phyloP scores from a whole-genome alignment of 305 asterid species.

The Plantago coronopus region DNA sequence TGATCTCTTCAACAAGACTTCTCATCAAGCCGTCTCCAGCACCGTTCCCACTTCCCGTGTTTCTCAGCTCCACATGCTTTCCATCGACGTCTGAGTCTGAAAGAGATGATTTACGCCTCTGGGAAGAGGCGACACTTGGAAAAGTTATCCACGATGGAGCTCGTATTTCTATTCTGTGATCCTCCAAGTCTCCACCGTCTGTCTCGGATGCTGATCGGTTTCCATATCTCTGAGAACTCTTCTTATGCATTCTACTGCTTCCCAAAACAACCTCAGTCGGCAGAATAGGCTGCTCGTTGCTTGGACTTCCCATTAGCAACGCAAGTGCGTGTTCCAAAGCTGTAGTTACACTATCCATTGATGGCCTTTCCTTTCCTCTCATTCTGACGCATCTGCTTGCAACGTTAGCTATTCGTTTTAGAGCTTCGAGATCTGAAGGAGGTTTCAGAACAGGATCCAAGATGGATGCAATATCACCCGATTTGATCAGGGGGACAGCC shows the following conservation, averaged over 20 bases:
- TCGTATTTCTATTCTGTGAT: conserved; percentile 63
- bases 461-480: conserved; percentile 54
- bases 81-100: conserved; percentile 74
- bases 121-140: conserved; percentile 87
- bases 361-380: conserved; percentile 73
- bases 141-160: conserved; percentile 91
- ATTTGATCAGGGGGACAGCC: conserved; percentile 82
- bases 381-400: conserved; percentile 91
- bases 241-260: conserved; percentile 80
- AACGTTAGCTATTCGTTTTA: conserved; percentile 72
- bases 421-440: conserved; percentile 59
- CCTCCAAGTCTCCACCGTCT: conserved; percentile 59
- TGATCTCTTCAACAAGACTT: conserved; percentile 74
- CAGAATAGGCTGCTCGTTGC: conserved; percentile 77
- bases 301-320: conserved; percentile 74
- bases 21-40: conserved; percentile 44
- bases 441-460: conserved; percentile 63
- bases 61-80: conserved; percentile 44
- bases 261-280: conserved; percentile 87
- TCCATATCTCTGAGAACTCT: conserved; percentile 62
- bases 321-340: conserved; percentile 77
- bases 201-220: conserved; percentile 64
- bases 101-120: conserved; percentile 70
- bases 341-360: conserved; percentile 79
- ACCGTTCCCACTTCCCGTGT: conserved; percentile 29